Evolutionary conservation across 805 yeast genomes (phyloP).

Genomic region (Tetrapisispora phaffii): DNA sequence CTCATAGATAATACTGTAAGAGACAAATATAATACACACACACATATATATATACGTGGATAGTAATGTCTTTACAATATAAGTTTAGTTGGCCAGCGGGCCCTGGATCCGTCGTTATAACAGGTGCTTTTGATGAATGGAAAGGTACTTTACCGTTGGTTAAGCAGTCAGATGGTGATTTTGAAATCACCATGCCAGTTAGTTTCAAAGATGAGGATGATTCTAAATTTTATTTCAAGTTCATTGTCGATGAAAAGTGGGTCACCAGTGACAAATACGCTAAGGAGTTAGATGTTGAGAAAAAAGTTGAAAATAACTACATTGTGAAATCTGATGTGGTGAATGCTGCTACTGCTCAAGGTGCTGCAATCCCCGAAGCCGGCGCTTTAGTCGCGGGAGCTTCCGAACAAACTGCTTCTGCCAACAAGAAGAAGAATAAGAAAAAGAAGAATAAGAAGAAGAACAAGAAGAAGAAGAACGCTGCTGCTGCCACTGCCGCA

Average conservation of each 20-base stretch:
- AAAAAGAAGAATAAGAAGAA: constrained; percentile 9
- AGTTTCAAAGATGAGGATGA: constrained; percentile 25
- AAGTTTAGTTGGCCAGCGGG: constrained; percentile 40
- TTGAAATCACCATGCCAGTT: constrained; percentile 49
- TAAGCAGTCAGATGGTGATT: constrained; percentile 50
- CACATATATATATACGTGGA: no score
- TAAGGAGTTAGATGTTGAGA: constrained; percentile 35
- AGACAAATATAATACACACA: background rate
- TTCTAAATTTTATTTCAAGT: constrained; percentile 39
- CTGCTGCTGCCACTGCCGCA: background rate
- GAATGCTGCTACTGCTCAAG: constrained; percentile 22
- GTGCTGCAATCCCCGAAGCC: constrained; percentile 37
- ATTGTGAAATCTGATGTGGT: constrained; percentile 11
- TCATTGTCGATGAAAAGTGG: constrained; percentile 68
- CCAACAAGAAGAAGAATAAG: constrained; percentile 8
- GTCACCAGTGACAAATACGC: constrained; percentile 32
- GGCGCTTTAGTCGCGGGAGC: constrained; percentile 33
- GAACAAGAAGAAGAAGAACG: constrained; percentile 7
- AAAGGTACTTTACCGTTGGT: constrained; percentile 48
- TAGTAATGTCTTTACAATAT: constrained; percentile 6
- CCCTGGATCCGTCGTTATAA: constrained; percentile 48
- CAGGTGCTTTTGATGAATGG: constrained; percentile 70
- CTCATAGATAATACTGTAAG: background rate
- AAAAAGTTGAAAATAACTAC: constrained; percentile 33
- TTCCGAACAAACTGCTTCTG: constrained; percentile 5